Evolutionary conservation across 192 early-diverging fungal species (phyloP).

Genomic region (Dissophora globulifera): DNA sequence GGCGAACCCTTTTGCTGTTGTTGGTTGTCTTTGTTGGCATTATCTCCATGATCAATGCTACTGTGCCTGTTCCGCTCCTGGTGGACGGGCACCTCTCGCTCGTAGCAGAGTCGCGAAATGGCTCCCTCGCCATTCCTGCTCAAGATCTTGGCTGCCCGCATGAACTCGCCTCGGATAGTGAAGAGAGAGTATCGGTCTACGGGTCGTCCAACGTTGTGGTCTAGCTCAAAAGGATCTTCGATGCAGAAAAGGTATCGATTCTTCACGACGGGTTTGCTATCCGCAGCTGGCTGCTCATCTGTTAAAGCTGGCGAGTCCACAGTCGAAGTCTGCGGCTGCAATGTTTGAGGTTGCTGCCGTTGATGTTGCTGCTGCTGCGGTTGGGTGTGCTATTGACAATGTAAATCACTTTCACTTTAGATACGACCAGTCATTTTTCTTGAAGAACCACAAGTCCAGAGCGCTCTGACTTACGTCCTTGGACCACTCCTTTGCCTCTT

Average conservation of each 20-base stretch:
- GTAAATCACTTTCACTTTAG: too few species aligned
- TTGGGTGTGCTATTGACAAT: slow-evolving; percentile 8
- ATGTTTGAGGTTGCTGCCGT: background rate
- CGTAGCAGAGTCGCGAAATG: slow-evolving; percentile 29
- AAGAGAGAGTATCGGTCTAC: slow-evolving; percentile 45
- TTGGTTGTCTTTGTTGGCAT: slow-evolving; percentile 11
- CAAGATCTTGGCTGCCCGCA: slow-evolving; percentile 50
- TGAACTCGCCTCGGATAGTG: slow-evolving; percentile 52
- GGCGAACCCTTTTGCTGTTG: background rate
- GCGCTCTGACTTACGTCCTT: slow-evolving; percentile 35
- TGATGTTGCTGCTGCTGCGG: slow-evolving; percentile 21
- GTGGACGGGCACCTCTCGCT: slow-evolving; percentile 17
- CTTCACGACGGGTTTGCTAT: slow-evolving; percentile 36
- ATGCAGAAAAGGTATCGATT: slow-evolving; percentile 50
- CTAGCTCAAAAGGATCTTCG: slow-evolving; percentile 47
- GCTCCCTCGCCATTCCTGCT: slow-evolving; percentile 44
- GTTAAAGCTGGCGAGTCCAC: background rate
- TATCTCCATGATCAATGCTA: slow-evolving; percentile 38
- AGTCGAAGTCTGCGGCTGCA: background rate
- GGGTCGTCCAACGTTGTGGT: slow-evolving; percentile 46
- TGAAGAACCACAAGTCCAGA: too few species aligned
- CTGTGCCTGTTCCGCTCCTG: slow-evolving; percentile 29
- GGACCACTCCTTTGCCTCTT: slow-evolving; percentile 45
- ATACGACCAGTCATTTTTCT: background rate
- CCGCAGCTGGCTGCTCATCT: background rate